Evolutionary conservation across 495 filamentous ascomycete genomes (phyloP), one percentile per base, ranked within the genome.

Genomic region (Cladorrhinum samala): DNA sequence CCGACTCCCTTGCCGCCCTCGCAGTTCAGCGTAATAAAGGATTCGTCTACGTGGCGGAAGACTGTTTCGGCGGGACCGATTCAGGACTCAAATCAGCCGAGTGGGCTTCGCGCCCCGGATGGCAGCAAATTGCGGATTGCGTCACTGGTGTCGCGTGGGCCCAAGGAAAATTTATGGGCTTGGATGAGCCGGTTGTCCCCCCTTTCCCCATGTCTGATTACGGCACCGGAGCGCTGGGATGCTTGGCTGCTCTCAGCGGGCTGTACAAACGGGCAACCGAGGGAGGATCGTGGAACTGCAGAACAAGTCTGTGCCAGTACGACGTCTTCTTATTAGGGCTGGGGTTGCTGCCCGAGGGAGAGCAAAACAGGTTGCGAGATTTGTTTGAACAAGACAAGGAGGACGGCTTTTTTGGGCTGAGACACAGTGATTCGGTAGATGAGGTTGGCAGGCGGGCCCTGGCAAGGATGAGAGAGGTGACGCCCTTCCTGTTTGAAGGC

Each of bases 151-250:
- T 88, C 6, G 85, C 86, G 5, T 89, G 84, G 85, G 81, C 80
- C 3, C 87, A 89, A 65, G 86, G 86, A 9, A 53, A 77, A 41
- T 84, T 83, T 67, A 89, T 91, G 84, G 84, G 84, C 9, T 69
- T 81, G 9, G 60, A 77, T 9, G 81, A 83, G 55, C 86, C 87
- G 2, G 79, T 89, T n/a, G 80, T 89, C 0, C 87, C 87, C 44
- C 86, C 86, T 0, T 90, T 89, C 67, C 88, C 87, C 19, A 89
- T 88, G 72, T 87, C 83, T 36, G 87, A 90, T 69, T 90, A 92
- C 66, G 83, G 86, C 24, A 88, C 87, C 2, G 87, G 81, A 3
- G 73, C 63, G 56, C 79, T 86, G 68, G 84, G 84, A 18, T 77
- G 78, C 23, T 77, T 85, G 54, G 81, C 82, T 23, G 84, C 83